Percentiles rank a stretch among this genome's conserved stretches.
These are phyloP conservation scores for Eudorina sp. DNA, from an alignment of 139 green algal species.

Conservation along the genomic window DNA sequence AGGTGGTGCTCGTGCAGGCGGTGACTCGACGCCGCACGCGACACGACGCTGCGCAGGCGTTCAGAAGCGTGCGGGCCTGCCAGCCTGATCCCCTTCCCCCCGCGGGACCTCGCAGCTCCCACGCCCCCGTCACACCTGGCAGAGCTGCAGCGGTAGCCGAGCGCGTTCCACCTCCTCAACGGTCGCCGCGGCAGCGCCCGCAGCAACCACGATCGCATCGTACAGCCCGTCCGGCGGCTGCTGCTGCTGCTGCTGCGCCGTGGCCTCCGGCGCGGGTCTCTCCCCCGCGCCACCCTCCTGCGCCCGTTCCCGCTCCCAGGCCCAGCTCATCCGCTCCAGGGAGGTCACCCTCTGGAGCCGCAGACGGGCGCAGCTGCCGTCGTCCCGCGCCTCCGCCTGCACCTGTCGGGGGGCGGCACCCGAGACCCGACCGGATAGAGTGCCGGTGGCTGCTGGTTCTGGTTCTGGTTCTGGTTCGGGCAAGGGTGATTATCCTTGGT, in stretches of 20 bases:
- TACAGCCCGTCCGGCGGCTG: slow-evolving; percentile 46
- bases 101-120: too few species aligned
- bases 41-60: too few species aligned
- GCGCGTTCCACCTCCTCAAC: slow-evolving; percentile 62
- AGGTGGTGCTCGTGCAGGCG: too few species aligned
- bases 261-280: too few species aligned
- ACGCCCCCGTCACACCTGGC: slow-evolving; percentile 63
- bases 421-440: too few species aligned
- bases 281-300: background rate
- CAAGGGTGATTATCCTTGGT: too few species aligned
- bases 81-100: background rate
- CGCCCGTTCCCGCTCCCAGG: background rate
- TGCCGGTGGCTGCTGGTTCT: too few species aligned
- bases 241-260: background rate
- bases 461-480: too few species aligned
- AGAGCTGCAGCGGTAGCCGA: slow-evolving; percentile 69
- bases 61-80: too few species aligned
- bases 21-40: too few species aligned
- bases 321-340: slow-evolving; percentile 56
- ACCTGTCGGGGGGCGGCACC: too few species aligned
- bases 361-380: slow-evolving; percentile 52
- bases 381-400: background rate
- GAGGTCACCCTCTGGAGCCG: slow-evolving; percentile 52
- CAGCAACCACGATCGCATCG: slow-evolving; percentile 76
- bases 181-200: slow-evolving; percentile 72